These are phyloP conservation scores for Fraxinus anomala DNA, from an alignment of 257 asterid species.

Conservation along the genomic window DNA sequence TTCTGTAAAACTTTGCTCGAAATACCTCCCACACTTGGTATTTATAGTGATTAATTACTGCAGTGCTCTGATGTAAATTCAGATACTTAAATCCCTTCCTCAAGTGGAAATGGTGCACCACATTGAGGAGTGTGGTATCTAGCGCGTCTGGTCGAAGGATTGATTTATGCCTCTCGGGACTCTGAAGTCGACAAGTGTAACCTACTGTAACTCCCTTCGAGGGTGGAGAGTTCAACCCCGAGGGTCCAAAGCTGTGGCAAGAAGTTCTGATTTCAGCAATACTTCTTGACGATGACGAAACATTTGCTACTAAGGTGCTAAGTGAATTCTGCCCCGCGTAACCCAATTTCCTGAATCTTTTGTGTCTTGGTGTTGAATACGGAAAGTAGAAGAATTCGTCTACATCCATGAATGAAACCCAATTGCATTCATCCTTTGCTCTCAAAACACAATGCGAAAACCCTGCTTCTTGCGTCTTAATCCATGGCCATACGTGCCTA, in stretches of 20 bases:
- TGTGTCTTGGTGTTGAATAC: conserved; percentile 39
- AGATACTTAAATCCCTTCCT: conserved; percentile 61
- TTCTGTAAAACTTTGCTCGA: conserved; percentile 73
- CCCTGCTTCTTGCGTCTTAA: conserved; percentile 97
- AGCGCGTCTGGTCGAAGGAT: conserved; percentile 75
- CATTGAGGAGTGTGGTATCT: conserved; percentile 67
- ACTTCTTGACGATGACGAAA: conserved; percentile 51
- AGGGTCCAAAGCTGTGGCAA: conserved; percentile 95
- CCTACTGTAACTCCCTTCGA: conserved; percentile 77
- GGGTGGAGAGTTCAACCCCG: conserved; percentile 70
- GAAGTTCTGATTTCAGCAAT: conserved; percentile 80
- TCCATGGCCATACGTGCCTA: conserved; percentile 96
- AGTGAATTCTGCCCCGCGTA: conserved; percentile 61
- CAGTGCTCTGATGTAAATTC: conserved; percentile 62
- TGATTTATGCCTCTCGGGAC: conserved; percentile 97
- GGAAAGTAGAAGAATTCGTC: conserved; percentile 95
- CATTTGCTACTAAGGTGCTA: conserved; percentile 52
- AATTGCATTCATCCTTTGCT: conserved; percentile 72
- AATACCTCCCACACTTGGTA: conserved; percentile 95
- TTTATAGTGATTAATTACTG: conserved; percentile 73
- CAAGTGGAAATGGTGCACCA: conserved; percentile 84
- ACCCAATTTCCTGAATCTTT: conserved; percentile 34
- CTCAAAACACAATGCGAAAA: conserved; percentile 91
- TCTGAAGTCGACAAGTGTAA: conserved; percentile 84
- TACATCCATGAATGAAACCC: conserved; percentile 96